phyloP scores from a whole-genome alignment of 306 rosid genomes.

The Dicorynia guianensis region DNA sequence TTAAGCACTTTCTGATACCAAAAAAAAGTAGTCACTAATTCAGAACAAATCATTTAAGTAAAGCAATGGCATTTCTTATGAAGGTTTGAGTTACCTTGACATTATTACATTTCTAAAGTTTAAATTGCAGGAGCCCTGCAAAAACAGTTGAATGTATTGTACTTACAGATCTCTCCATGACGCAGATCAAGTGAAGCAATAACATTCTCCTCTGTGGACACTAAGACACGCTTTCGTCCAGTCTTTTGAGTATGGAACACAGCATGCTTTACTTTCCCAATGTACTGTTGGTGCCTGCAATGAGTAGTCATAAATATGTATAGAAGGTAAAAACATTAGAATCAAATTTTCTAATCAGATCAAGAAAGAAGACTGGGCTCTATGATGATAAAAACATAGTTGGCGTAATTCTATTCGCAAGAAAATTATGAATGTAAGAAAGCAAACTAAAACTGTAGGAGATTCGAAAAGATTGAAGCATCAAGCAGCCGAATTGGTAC shows the following conservation, averaged over 20 bases:
- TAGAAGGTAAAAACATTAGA: not conserved
- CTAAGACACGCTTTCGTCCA: constrained; percentile 91
- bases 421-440: not conserved
- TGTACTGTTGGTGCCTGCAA: constrained; percentile 88
- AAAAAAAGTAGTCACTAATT: not conserved
- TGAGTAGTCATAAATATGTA: constrained; percentile 20
- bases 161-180: constrained; percentile 92
- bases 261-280: constrained; percentile 93
- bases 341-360: not conserved
- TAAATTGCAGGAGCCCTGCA: constrained; percentile 4
- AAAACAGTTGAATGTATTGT: not conserved
- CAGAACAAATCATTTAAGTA: constrained; percentile 1
- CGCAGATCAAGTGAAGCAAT: constrained; percentile 99
- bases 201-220: constrained; percentile 93
- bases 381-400: not conserved
- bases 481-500: not conserved
- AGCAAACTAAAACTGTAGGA: not conserved
- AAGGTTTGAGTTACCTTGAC: constrained; percentile 16
- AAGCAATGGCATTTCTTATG: not conserved
- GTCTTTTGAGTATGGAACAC: constrained; percentile 90
- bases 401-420: not conserved
- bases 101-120: not conserved
- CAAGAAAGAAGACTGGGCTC: not conserved
- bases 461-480: not conserved
- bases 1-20: constrained; percentile 36